Base-by-base conservation (phyloP, 768 basidiomycete genomes). In the Russula sp. region DNA sequence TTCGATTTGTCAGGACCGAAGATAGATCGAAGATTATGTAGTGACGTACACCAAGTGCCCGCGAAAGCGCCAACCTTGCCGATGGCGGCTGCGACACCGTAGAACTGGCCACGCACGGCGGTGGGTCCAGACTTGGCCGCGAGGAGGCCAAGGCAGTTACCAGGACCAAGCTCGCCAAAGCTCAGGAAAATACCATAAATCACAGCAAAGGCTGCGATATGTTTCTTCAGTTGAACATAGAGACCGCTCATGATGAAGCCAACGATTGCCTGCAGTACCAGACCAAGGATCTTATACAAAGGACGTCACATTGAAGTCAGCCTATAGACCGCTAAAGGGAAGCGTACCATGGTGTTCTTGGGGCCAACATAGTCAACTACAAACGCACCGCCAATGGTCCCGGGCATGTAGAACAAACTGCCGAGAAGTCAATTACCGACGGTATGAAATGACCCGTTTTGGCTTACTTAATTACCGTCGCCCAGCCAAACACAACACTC, bases 181-280 rank as follows among this genome's bases (percentile, higher is more conserved):
- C 84, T 86, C 69, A 95, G 71, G 82, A 97, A 97, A 54, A 97
- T 84, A 14, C 94, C 95, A 69, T 97, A 96, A 8, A 97, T 77
- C 39, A 95, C 87, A 35, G 89, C 87, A 65, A 91, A 94, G 7
- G 79, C 90, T n/a, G 75, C 89, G 56, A 92, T 79, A 64, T 90
- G 78, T 4, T 76, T 69, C 13, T 81, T 80, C 58, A 94, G 77
- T 74, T 78, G 76, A 31, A 64, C 69, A 75, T 95, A 97, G 20
- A 84, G 76, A 1, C 91, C 95, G 65, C 89, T 89, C 87, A 98
- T 91, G 73, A 92, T 83, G 75, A 97, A 97, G 6, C 95, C 91
- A 53, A 90, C 77, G 65, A 89, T 55, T 2, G 88, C 85, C 72
- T 92, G 90, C 31, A 74, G 68, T 32, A 90, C 45, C 10, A 91